phyloP scores from a whole-genome alignment of 306 rosid species.

The Malus asiatica region DNA sequence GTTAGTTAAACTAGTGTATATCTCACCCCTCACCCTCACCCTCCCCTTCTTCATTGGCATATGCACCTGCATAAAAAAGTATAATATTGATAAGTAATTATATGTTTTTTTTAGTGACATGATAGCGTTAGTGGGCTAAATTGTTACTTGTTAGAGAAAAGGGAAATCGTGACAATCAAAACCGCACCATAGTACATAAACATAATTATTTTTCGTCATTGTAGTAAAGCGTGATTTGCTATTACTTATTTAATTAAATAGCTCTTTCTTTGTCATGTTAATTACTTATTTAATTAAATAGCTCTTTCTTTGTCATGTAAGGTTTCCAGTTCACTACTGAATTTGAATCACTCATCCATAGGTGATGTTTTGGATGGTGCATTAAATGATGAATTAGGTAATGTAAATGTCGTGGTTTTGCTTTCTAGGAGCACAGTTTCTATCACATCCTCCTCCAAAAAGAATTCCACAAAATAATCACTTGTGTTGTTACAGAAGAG shows the following conservation, averaged over 20 bases:
- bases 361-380: conserved; percentile 32
- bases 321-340: neutral
- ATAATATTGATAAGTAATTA: too few relatives aligned
- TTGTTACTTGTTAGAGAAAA: too few relatives aligned
- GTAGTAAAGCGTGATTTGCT: too few relatives aligned
- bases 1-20: too few relatives aligned
- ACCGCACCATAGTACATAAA: too few relatives aligned
- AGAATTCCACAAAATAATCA: neutral
- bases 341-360: conserved; percentile 23
- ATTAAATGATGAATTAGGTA: conserved; percentile 34
- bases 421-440: conserved; percentile 11
- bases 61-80: too few relatives aligned
- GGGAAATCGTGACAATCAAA: too few relatives aligned
- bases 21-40: too few relatives aligned
- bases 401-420: conserved; percentile 25
- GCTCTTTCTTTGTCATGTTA: neutral
- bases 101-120: too few relatives aligned
- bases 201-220: too few relatives aligned
- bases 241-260: neutral
- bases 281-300: neutral
- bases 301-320: neutral
- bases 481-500: conserved; percentile 27
- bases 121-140: too few relatives aligned
- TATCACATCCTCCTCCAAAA: neutral
- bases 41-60: too few relatives aligned